phyloP scores from a whole-genome alignment of 1,284 basidiomycete genomes.

The Cystobasidiaceae sp. region DNA sequence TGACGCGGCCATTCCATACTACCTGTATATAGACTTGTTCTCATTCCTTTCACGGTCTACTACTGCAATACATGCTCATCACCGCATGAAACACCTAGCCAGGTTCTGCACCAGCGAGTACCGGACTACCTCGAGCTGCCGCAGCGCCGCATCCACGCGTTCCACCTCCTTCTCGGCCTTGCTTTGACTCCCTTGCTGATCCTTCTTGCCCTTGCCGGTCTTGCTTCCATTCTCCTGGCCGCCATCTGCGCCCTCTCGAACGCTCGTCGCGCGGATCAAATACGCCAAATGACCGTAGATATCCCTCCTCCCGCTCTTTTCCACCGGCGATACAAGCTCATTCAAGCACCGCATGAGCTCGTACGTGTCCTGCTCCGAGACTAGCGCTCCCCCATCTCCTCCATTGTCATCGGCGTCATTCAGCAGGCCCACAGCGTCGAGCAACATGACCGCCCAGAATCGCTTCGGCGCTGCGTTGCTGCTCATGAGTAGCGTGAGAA shows the following conservation, averaged over 20 bases:
- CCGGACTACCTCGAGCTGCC: constrained; percentile 49
- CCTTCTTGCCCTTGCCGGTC: not conserved
- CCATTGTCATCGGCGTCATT: constrained; percentile 44
- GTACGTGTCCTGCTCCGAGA: constrained; percentile 48
- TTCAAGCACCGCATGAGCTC: constrained; percentile 51
- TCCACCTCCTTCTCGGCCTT: constrained; percentile 27
- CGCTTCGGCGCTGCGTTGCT: constrained; percentile 48
- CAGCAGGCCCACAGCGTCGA: constrained; percentile 48
- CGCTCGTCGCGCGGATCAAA: constrained; percentile 31
- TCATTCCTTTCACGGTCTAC: not conserved
- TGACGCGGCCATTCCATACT: constrained; percentile 26
- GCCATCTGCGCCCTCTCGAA: not conserved
- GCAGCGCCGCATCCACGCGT: constrained; percentile 40
- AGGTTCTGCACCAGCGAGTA: constrained; percentile 45
- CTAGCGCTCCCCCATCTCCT: constrained; percentile 46
- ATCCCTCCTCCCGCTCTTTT: constrained; percentile 30
- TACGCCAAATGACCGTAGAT: constrained; percentile 36
- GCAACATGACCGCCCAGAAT: constrained; percentile 48
- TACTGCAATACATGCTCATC: not conserved
- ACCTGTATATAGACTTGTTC: not conserved
- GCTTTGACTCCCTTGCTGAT: not conserved
- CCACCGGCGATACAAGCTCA: constrained; percentile 44
- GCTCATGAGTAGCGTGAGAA: constrained; percentile 48
- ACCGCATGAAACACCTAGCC: constrained; percentile 21
- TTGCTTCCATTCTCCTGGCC: not conserved